Evolutionary conservation across 371 early-diverging fungal genomes (phyloP), one percentile per base, ranked within the genome.

Genomic region (Choanephora cucurbitarum): DNA sequence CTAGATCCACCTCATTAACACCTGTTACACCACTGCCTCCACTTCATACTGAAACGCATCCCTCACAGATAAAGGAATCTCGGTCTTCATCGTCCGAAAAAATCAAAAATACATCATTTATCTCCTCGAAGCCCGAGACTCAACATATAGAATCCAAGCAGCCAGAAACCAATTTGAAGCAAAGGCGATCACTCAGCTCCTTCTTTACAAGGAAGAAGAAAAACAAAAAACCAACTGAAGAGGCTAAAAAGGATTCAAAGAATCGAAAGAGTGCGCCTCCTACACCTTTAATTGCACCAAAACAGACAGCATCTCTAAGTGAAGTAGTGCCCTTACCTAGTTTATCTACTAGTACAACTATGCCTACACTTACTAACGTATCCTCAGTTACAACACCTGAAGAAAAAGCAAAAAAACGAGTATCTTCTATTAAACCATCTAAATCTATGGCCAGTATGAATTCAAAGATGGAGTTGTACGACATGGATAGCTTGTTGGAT

Each of bases 201-300:
- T 58, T 63, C 49, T 58, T 58, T 53, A 42, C 49, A 32, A 63
- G 44, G 43, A 53, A 54, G 45, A 55, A 60, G 28, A 63, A 63
- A 39, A 53, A 53, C 33, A 62, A 62, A 43, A 49, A 46, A 24
- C 23, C 60, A 40, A 14, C 48, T 28, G 28, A 28, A 7, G 28
- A 8, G 15, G 1, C 8, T 42, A 52, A 0, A 47, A 55, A 33
- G 44, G 42, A 8, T 14, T 44, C 7, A 52, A 32, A 19, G 5
- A 41, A 55, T 24, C 31, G 60, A 39, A 56, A 50, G 44, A 64
- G 52, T 49, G 49, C 50, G 5, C 58, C 63, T 19, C 54, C 54
- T 23, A 45, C 60, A 10, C 56, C 43, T 8, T 22, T 45, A 1
- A 28, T 40, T 14, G 10, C 14, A 37, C 37, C 37, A 11, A 37